Percentiles rank a stretch among this genome's conserved stretches.
Evolutionary conservation across 208 protist species (phyloP).

Genomic region (Acanthamoeba polyphaga): DNA sequence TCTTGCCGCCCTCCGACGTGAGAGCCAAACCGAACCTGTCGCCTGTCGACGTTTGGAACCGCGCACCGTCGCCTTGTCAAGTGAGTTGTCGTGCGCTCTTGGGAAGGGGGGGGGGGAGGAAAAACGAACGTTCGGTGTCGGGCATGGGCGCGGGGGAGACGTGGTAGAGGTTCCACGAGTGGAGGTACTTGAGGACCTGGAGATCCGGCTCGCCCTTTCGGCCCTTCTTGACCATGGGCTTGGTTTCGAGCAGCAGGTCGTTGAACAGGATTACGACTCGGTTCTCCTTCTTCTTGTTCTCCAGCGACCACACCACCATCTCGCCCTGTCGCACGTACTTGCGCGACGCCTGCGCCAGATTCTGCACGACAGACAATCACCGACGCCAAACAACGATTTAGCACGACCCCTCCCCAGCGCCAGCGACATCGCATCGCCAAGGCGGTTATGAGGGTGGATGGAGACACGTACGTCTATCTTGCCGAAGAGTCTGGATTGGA

Average conservation of each 20-base stretch:
- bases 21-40: slow-evolving; percentile 19
- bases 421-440: neutral
- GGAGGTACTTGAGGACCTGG: slow-evolving; percentile 42
- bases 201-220: slow-evolving; percentile 12
- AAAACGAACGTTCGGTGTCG: slow-evolving; percentile 10
- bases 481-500: slow-evolving; percentile 43
- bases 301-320: slow-evolving; percentile 40
- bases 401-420: too few species aligned
- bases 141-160: slow-evolving; percentile 5
- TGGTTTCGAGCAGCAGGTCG: slow-evolving; percentile 65
- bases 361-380: neutral
- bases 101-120: neutral
- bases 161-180: slow-evolving; percentile 55
- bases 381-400: neutral
- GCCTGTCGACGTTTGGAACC: neutral
- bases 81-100: too few species aligned
- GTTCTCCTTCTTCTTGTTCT: slow-evolving; percentile 61
- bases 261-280: slow-evolving; percentile 68
- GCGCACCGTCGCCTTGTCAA: too few species aligned
- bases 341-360: slow-evolving; percentile 29
- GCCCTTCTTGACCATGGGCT: slow-evolving; percentile 58
- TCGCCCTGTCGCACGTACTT: slow-evolving; percentile 57
- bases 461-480: slow-evolving; percentile 29
- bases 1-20: slow-evolving; percentile 45
- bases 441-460: neutral